phyloP scores from a whole-genome alignment of 768 basidiomycete species.

The Panaeolus papilionaceus region DNA sequence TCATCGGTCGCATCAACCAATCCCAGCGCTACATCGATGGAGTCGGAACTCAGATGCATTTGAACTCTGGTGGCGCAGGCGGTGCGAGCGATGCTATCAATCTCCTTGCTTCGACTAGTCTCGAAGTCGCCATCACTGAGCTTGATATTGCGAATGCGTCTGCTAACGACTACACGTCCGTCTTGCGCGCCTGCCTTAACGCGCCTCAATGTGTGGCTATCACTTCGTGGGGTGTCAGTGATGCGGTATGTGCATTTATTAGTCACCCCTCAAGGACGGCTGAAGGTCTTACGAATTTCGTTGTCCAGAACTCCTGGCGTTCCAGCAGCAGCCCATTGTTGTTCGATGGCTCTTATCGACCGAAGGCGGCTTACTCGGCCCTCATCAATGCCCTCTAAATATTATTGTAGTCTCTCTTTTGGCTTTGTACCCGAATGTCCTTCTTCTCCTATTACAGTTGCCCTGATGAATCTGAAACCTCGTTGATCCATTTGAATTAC shows the following conservation, averaged over 20 bases:
- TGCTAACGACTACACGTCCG: slow-evolving; percentile 49
- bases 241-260: slow-evolving; percentile 38
- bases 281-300: too few species aligned
- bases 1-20: slow-evolving; percentile 34
- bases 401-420: too few species aligned
- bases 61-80: slow-evolving; percentile 41
- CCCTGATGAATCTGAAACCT: too few species aligned
- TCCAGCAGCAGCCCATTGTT: slow-evolving; percentile 41
- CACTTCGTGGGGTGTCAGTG: slow-evolving; percentile 56
- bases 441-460: too few species aligned
- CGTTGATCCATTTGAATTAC: too few species aligned
- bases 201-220: slow-evolving; percentile 50
- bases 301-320: slow-evolving; percentile 44
- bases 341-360: slow-evolving; percentile 32
- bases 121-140: slow-evolving; percentile 53
- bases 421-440: too few species aligned
- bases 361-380: not conserved
- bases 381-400: too few species aligned
- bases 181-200: slow-evolving; percentile 52
- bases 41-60: too few species aligned
- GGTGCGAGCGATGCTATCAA: slow-evolving; percentile 48
- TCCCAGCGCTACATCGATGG: too few species aligned
- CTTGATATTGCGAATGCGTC: slow-evolving; percentile 46
- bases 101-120: slow-evolving; percentile 46
- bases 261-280: too few species aligned